Evolutionary conservation across 208 protist species (phyloP).

Genomic region (Lotmaria passim): DNA sequence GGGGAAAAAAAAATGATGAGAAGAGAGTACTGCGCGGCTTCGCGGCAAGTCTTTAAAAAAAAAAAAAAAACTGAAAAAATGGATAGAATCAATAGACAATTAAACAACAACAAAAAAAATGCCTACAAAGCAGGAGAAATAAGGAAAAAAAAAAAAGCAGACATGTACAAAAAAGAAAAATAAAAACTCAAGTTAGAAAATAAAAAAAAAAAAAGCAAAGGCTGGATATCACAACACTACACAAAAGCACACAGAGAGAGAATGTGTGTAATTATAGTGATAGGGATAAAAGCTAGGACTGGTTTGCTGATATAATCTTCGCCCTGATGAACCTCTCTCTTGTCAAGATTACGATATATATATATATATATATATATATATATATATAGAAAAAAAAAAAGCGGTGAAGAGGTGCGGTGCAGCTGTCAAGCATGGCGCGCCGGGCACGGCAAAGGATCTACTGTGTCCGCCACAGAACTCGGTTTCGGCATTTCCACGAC

Average conservation of each 20-base stretch:
- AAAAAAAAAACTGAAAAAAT: neutral
- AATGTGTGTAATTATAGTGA: no score
- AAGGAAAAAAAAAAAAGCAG: neutral
- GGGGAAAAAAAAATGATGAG: neutral
- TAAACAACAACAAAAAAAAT: neutral
- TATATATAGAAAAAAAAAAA: neutral
- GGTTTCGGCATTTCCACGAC: slow-evolving; percentile 13
- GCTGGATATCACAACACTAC: no score
- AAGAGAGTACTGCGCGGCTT: neutral
- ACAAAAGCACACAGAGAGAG: no score
- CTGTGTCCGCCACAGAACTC: slow-evolving; percentile 16
- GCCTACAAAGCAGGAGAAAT: neutral
- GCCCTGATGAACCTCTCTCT: no score
- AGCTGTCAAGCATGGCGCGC: neutral
- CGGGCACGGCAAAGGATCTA: slow-evolving; percentile 17
- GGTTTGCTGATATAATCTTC: no score
- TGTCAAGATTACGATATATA: no score
- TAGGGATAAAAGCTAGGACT: no score
- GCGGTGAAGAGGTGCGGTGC: neutral
- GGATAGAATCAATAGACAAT: no score
- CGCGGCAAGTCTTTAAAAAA: neutral
- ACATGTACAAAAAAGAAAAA: neutral
- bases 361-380: neutral
- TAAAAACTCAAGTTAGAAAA: no score
- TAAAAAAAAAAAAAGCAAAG: neutral